These are phyloP conservation scores for Ochetophila trinervis DNA, from an alignment of 306 rosid genomes.

Conservation along the genomic window DNA sequence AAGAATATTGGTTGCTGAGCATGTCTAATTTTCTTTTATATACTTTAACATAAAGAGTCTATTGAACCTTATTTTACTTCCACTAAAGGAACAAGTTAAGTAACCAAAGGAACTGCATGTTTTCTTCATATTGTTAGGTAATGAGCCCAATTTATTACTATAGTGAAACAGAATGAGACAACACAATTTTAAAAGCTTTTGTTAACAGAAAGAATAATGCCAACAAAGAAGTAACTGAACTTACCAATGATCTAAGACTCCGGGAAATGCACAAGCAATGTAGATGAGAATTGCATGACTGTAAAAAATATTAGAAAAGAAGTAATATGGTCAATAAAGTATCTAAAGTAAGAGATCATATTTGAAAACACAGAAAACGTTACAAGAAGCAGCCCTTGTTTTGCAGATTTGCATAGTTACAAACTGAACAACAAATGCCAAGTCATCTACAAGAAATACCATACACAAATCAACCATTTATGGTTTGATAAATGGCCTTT, in stretches of 20 bases:
- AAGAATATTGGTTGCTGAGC: neutral
- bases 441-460: neutral
- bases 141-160: neutral
- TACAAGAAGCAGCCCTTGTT: slow-evolving; percentile 5
- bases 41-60: neutral
- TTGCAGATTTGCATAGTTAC: neutral
- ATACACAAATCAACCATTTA: neutral
- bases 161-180: neutral
- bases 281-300: slow-evolving; percentile 88
- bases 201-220: neutral
- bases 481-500: neutral
- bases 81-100: neutral
- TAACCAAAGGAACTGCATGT: neutral
- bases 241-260: slow-evolving; percentile 83
- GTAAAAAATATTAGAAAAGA: slow-evolving; percentile 29
- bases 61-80: neutral
- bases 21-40: neutral
- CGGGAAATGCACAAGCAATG: slow-evolving; percentile 76
- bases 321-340: neutral
- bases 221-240: slow-evolving; percentile 25
- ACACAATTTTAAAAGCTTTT: neutral
- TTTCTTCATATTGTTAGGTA: neutral
- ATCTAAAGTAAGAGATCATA: neutral
- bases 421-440: neutral
- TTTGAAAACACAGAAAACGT: neutral